Percentiles rank a stretch among this genome's conserved stretches.
These are phyloP conservation scores for Sugiyamaella valdiviana DNA, from an alignment of 805 yeast species.

Conservation along the genomic window DNA sequence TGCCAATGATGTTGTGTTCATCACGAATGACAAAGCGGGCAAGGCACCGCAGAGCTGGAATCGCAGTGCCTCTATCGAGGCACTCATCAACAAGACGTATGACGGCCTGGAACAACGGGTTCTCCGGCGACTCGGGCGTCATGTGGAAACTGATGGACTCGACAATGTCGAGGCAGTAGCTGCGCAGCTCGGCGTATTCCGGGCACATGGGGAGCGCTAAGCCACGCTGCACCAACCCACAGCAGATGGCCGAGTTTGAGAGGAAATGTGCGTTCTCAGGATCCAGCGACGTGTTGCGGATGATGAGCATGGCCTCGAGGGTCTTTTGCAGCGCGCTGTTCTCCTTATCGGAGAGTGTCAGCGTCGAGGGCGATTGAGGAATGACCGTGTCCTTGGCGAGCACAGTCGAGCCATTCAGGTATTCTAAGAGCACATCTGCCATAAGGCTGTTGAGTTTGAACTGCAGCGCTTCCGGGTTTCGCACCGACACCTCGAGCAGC, in stretches of 20 bases:
- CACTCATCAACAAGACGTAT: slow-evolving; percentile 44
- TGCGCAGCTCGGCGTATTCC: slow-evolving; percentile 47
- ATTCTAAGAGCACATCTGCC: slow-evolving; percentile 1
- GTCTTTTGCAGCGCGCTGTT: slow-evolving; percentile 17
- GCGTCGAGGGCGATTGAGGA: not conserved
- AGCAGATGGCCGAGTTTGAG: slow-evolving; percentile 47
- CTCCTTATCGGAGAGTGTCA: slow-evolving; percentile 7
- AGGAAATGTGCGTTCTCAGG: slow-evolving; percentile 73
- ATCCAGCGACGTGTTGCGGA: slow-evolving; percentile 82
- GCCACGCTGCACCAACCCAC: slow-evolving; percentile 39
- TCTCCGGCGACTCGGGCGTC: slow-evolving; percentile 66
- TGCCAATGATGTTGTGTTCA: slow-evolving; percentile 46
- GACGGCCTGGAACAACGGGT: slow-evolving; percentile 56
- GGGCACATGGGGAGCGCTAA: slow-evolving; percentile 30
- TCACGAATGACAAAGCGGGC: slow-evolving; percentile 71
- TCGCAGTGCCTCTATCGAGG: slow-evolving; percentile 62
- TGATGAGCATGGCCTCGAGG: slow-evolving; percentile 53
- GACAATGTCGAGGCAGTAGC: slow-evolving; percentile 67
- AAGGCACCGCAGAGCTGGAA: slow-evolving; percentile 67
- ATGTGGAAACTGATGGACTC: slow-evolving; percentile 81
- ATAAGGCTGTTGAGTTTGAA: slow-evolving; percentile 34
- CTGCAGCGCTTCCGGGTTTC: slow-evolving; percentile 44
- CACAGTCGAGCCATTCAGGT: not conserved
- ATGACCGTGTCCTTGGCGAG: not conserved
- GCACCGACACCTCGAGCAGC: slow-evolving; percentile 41